Evolutionary conservation across 2,329 filamentous ascomycete genomes (phyloP).

Genomic region (Trichoderma atroviride): DNA sequence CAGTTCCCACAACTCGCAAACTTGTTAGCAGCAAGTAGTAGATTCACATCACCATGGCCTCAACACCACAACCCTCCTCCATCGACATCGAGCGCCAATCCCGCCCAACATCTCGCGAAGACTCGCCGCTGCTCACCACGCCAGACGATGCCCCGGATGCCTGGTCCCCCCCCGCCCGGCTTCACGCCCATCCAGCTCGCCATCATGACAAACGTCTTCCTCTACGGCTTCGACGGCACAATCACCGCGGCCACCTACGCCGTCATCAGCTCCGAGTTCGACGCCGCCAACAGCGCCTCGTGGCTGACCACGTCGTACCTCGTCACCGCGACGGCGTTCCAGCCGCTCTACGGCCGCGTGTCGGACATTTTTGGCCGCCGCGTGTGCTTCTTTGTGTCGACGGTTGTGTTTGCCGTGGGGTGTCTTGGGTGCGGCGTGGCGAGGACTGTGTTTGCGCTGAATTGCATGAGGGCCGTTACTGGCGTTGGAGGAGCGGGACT

Average conservation of each 20-base stretch:
- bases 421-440: constrained; percentile 68
- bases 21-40: neutral
- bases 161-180: constrained; percentile 54
- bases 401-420: constrained; percentile 62
- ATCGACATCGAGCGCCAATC: neutral
- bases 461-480: constrained; percentile 66
- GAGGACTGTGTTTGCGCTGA: constrained; percentile 59
- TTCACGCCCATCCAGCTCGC: constrained; percentile 62
- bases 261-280: constrained; percentile 74
- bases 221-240: constrained; percentile 71
- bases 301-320: constrained; percentile 76
- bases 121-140: constrained; percentile 31
- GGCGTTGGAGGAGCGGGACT: constrained; percentile 70
- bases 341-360: constrained; percentile 71
- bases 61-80: neutral
- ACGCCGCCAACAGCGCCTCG: constrained; percentile 70
- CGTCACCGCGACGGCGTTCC: constrained; percentile 70
- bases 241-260: constrained; percentile 74
- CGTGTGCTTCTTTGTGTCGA: constrained; percentile 65
- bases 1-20: neutral
- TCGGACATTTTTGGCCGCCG: constrained; percentile 71
- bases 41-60: neutral
- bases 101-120: neutral
- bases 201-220: constrained; percentile 62
- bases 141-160: constrained; percentile 28